Evolutionary conservation across 768 basidiomycete species (phyloP).

Genomic region (Tylopilus balloui): DNA sequence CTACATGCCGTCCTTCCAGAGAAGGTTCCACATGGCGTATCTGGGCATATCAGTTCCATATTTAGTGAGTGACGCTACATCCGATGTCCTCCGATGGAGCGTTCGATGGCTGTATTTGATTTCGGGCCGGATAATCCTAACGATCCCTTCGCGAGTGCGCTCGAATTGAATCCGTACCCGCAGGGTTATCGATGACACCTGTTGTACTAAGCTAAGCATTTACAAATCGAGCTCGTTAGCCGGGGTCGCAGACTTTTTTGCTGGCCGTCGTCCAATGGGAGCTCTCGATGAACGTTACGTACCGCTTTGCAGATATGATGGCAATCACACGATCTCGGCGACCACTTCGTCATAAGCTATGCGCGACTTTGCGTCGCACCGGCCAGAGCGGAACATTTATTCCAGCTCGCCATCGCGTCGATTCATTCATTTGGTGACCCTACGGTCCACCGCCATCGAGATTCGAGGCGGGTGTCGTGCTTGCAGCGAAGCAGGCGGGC

Average conservation of each 20-base stretch:
- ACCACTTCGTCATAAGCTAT: constrained; percentile 5
- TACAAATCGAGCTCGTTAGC: too few species aligned
- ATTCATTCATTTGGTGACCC: constrained; percentile 19
- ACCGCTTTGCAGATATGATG: constrained; percentile 5
- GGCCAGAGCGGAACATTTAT: constrained; percentile 20
- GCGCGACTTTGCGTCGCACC: constrained; percentile 18
- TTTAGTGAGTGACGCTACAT: constrained; percentile 13
- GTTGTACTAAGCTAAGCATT: too few species aligned
- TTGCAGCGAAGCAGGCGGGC: constrained; percentile 21
- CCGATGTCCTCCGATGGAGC: constrained; percentile 26
- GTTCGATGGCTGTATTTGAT: constrained; percentile 1
- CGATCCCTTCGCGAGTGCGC: constrained; percentile 31
- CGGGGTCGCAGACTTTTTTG: too few species aligned
- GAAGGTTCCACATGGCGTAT: constrained; percentile 20
- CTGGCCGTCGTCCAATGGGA: too few species aligned
- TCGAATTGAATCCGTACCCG: constrained; percentile 19
- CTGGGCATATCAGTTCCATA: constrained; percentile 20
- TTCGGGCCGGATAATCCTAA: constrained; percentile 29
- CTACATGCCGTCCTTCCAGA: constrained; percentile 4
- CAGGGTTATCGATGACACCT: constrained; percentile 23
- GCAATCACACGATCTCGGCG: constrained; percentile 17
- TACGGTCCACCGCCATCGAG: constrained; percentile 17
- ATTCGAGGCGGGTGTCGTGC: constrained; percentile 16
- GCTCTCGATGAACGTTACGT: too few species aligned
- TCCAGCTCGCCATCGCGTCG: constrained; percentile 18